Base-by-base conservation (phyloP, 192 early-diverging fungal species). In the Coemansia sp. region DNA sequence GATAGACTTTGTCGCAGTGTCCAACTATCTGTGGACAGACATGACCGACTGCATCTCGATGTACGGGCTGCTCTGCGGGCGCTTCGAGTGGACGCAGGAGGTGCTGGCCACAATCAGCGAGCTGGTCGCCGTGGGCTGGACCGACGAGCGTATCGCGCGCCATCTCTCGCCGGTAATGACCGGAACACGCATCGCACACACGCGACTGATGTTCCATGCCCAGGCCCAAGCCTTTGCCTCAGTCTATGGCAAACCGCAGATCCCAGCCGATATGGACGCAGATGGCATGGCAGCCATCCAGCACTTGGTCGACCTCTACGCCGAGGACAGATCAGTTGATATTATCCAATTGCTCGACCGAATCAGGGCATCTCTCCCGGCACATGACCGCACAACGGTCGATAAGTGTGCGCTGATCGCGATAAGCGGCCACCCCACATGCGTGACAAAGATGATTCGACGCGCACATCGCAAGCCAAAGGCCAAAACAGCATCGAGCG, bases 1-100 rank as follows among this genome's bases (percentile, higher is more conserved):
- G 7, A 71, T 77, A 5, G 42, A 77, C 63, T 77, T 77, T 65
- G 31, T 45, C n/a, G 75, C 75, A 1, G 69, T 77, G 32, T 77
- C 75, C 0, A 77, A 77, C 29, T 68, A 61, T 17, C 61, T 71
- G 38, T 71, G 75, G 69, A 30, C 70, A 5, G 17, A 56, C 18
- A 38, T 57, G 49, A 42, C 48, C 45, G 68, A 71, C 62, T 77
- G 75, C 57, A 45, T 71, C 30, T 11, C 40, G 16, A 67, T 77
- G 57, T 71, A 71, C 57, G 66, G 62, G 30, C 25, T 68, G 38
- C 58, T 77, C 29, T 56, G 65, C 30, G 75, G 75, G 38, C 58
- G 56, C 22, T 68, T 68, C 22, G 65, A 64, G 18, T 77, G 75
- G 75, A 60, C 63, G 14, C 33, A 55, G 8, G 32, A 38, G 5